A percentile compares a stretch with the other conserved stretches of the same genome.
These are phyloP conservation scores for Bjerkandera adusta DNA, from an alignment of 1,284 basidiomycete genomes.

Conservation along the genomic window DNA sequence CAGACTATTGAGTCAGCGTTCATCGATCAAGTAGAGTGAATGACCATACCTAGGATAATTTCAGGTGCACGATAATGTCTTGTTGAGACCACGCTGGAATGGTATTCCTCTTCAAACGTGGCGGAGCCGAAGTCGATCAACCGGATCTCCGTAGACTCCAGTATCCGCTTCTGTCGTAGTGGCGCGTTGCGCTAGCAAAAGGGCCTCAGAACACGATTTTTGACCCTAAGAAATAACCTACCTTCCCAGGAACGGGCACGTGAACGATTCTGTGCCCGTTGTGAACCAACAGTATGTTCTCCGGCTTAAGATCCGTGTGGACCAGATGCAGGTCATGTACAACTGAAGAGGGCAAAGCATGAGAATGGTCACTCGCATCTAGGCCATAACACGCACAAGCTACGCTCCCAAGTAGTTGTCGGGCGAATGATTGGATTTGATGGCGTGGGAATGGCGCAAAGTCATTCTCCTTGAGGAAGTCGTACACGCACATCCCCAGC, in stretches of 20 bases:
- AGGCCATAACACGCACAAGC: conserved; percentile 67
- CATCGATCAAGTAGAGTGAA: too few relatives aligned
- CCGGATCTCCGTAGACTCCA: conserved; percentile 89
- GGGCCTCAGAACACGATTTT: conserved; percentile 2
- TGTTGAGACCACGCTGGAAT: conserved; percentile 96
- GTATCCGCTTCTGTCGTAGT: conserved; percentile 67
- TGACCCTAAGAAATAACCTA: conserved; percentile 28
- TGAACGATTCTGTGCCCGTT: conserved; percentile 70
- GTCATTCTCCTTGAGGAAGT: conserved; percentile 97
- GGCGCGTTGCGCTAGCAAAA: conserved; percentile 55
- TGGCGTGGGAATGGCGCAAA: conserved; percentile 95
- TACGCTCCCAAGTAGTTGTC: conserved; percentile 90
- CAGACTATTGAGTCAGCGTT: neutral
- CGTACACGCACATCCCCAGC: conserved; percentile 97
- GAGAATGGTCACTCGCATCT: conserved; percentile 1
- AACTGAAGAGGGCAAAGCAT: conserved; percentile 50
- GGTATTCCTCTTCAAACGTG: conserved; percentile 98
- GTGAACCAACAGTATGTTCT: conserved; percentile 94
- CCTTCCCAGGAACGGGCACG: conserved; percentile 59
- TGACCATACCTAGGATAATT: conserved; percentile 87
- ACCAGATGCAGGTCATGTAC: conserved; percentile 90
- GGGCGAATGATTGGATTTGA: conserved; percentile 96
- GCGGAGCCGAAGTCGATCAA: conserved; percentile 99
- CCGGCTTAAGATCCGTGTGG: conserved; percentile 98
- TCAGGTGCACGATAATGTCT: conserved; percentile 99